A percentile compares a stretch with the other conserved stretches of the same genome.
Evolutionary conservation across 2,329 filamentous ascomycete genomes (phyloP).

Genomic region (Claviceps digitariae): DNA sequence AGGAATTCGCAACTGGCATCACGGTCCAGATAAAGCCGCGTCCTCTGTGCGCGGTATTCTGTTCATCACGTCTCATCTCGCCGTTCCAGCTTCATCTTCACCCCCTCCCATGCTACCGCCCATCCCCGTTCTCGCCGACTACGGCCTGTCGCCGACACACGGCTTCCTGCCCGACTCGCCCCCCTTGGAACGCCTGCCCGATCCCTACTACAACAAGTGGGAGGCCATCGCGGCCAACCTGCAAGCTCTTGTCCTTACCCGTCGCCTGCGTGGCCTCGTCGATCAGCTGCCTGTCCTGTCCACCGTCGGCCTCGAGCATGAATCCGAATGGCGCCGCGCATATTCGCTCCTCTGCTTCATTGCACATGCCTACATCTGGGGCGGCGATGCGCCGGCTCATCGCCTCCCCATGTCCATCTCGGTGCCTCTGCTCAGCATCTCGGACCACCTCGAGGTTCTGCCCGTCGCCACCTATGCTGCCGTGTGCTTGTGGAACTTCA

Average conservation of each 20-base stretch:
- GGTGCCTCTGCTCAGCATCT: conserved; percentile 66
- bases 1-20: too few species aligned
- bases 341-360: conserved; percentile 87
- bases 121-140: conserved; percentile 55
- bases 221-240: conserved; percentile 76
- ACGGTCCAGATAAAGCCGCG: background rate
- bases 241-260: conserved; percentile 74
- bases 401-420: conserved; percentile 69
- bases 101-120: conserved; percentile 38
- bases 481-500: conserved; percentile 93
- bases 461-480: conserved; percentile 91
- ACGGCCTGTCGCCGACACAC: conserved; percentile 63
- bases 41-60: background rate
- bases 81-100: background rate
- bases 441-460: conserved; percentile 67
- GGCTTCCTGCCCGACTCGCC: conserved; percentile 79
- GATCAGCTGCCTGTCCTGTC: conserved; percentile 73
- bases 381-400: conserved; percentile 70
- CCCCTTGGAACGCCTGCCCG: conserved; percentile 67
- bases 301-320: conserved; percentile 65
- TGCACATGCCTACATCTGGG: conserved; percentile 93
- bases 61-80: background rate
- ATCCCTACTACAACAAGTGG: conserved; percentile 92
- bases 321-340: conserved; percentile 85
- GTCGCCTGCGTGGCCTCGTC: conserved; percentile 65